Base-by-base conservation (phyloP, 306 rosid genomes). In the Cucumis melo region DNA sequence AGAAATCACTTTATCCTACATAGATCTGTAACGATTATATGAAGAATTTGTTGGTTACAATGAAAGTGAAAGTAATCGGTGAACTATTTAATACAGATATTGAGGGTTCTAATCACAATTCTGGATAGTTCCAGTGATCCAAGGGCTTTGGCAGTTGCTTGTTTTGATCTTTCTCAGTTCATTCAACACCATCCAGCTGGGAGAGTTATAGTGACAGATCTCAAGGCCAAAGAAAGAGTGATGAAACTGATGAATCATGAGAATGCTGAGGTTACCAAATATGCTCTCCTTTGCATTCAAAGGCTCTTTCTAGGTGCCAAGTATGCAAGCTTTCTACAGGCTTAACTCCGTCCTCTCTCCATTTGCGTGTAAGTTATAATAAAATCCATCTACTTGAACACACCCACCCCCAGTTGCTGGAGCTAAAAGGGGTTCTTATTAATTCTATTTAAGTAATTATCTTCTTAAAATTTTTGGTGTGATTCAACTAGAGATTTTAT, bases 241-340 rank as follows among this genome's bases (percentile, higher is more conserved):
- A 95, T 95, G 98, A 90, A 88, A 75, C 84, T 92, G 70, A 92
- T 95, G 99, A 92, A 87, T 77, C 98, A 95, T 77, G 99, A 90
- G 84, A 92, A 73, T 79, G 84, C 96, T 7, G 99, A 95, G 91
- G 98, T 95, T 41, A 90, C 99, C 58, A 95, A 95, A 81, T 90
- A 92, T 82, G 98, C 99, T 5, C 83, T 95, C 57, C 96, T 95
- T 76, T 95, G 99, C 83, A 90, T 95, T 75, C 99, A 95, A 76
- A 84, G 99, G 91, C 98, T 95, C 82, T 90, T 95, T 87, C 86
- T 92, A 53, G 99, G 99, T 62, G 87, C 98, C 68, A 95, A 92
- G 84, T 95, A 92, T 81, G 98, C 98, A 10, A 92, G 98, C 85
- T 92, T 95, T 86, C 86, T 95, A 88, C 99, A 92, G 88, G 97